Conservation (phyloP, 495 filamentous ascomycete genomes). For the Aspergillus olivimuriae region DNA sequence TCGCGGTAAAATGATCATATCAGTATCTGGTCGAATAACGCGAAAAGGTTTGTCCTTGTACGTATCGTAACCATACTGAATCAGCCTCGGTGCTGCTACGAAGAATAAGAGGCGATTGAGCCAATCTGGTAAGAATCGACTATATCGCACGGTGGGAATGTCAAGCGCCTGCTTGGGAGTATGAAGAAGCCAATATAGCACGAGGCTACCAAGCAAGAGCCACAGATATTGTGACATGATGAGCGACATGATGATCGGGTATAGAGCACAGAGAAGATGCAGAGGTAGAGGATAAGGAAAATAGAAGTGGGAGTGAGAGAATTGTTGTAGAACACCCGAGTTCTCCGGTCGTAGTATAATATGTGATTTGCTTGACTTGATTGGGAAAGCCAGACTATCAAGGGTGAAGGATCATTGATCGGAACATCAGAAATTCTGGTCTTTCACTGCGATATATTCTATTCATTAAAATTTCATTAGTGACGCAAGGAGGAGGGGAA, state of each 20-base stretch:
- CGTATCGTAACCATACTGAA: constrained; percentile 19
- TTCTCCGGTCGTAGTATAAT: no score
- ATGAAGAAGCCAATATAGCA: neutral
- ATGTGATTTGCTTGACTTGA: no score
- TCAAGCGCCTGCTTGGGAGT: neutral
- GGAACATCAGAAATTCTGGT: no score
- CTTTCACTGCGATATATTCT: no score
- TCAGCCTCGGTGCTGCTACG: constrained; percentile 14
- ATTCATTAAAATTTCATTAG: no score
- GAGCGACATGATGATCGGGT: no score
- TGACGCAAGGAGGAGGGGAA: neutral
- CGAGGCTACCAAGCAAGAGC: neutral
- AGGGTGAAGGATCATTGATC: no score
- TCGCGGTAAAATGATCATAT: constrained; percentile 25
- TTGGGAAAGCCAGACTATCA: no score
- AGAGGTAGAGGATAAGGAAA: neutral
- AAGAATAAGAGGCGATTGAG: constrained; percentile 26
- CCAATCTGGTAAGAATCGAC: constrained; percentile 16
- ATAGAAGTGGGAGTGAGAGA: no score
- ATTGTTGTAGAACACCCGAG: no score
- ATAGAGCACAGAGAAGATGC: neutral
- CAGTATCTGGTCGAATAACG: constrained; percentile 28
- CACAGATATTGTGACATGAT: no score
- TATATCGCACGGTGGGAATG: constrained; percentile 22
- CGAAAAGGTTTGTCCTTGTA: constrained; percentile 18